Evolutionary conservation across 2,329 filamentous ascomycete species (phyloP).

Genomic region (Trichoderma simmonsii): DNA sequence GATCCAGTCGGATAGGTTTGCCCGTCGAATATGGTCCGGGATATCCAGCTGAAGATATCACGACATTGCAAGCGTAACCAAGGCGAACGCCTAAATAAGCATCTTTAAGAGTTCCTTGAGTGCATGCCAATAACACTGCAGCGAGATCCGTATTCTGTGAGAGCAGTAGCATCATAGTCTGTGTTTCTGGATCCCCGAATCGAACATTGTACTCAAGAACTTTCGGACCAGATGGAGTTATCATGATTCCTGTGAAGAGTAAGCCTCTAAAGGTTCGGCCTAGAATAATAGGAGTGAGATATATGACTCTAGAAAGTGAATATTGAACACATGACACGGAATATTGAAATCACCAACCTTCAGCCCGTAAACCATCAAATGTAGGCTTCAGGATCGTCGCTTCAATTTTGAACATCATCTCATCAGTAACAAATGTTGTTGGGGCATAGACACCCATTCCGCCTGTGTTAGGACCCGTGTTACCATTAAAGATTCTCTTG

Average conservation of each 20-base stretch:
- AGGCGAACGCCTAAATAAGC: neutral
- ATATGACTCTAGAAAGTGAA: neutral
- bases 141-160: neutral
- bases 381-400: neutral
- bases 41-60: neutral
- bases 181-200: neutral
- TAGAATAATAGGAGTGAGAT: too few species aligned
- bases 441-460: neutral
- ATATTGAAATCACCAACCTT: neutral
- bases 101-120: neutral
- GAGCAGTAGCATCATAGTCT: neutral
- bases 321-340: neutral
- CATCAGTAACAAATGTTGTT: neutral
- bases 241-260: neutral
- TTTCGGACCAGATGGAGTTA: neutral
- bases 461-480: neutral
- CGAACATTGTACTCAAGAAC: neutral
- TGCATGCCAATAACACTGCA: neutral
- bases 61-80: neutral
- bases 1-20: neutral
- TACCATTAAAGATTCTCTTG: neutral
- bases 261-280: neutral
- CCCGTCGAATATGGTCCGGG: neutral
- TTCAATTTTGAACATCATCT: neutral
- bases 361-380: neutral